A percentile compares a stretch with the other conserved stretches of the same genome.
Evolutionary conservation across 176 grass and related monocot species (phyloP).

Genomic region (Olyra latifolia): DNA sequence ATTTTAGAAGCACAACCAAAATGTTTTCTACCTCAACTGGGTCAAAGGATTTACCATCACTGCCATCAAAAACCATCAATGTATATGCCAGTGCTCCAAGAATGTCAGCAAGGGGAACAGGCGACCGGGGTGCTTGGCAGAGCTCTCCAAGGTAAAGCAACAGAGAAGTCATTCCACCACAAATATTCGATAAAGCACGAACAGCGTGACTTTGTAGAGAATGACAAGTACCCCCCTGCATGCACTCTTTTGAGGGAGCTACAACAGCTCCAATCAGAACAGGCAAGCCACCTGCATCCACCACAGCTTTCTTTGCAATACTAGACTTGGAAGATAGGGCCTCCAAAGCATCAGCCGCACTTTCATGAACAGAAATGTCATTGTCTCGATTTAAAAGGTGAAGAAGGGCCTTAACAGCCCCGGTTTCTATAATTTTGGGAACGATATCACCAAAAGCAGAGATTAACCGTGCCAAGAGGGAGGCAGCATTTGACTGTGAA

Average conservation of each 20-base stretch:
- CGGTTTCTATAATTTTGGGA: slow-evolving; percentile 81
- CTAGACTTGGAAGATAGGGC: slow-evolving; percentile 83
- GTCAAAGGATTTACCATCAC: slow-evolving; percentile 74
- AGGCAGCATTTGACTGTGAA: slow-evolving; percentile 93
- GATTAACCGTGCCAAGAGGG: slow-evolving; percentile 85
- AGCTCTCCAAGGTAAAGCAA: slow-evolving; percentile 89
- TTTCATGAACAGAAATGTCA: slow-evolving; percentile 84
- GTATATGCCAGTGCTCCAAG: slow-evolving; percentile 94
- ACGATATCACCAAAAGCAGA: slow-evolving; percentile 85
- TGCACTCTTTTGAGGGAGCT: slow-evolving; percentile 93
- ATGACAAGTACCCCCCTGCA: slow-evolving; percentile 80
- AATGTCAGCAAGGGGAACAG: slow-evolving; percentile 68
- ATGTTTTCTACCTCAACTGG: slow-evolving; percentile 78
- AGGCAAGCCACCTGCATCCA: slow-evolving; percentile 87
- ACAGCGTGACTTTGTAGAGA: slow-evolving; percentile 84
- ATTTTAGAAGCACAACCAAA: slow-evolving; percentile 77
- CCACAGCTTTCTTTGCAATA: slow-evolving; percentile 89
- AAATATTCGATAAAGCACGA: slow-evolving; percentile 88
- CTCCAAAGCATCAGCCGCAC: slow-evolving; percentile 97
- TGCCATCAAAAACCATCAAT: slow-evolving; percentile 83
- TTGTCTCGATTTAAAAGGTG: slow-evolving; percentile 78
- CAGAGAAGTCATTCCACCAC: slow-evolving; percentile 76
- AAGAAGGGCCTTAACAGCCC: slow-evolving; percentile 80
- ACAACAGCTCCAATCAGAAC: slow-evolving; percentile 91
- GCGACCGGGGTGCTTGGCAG: slow-evolving; percentile 51